phyloP scores from a whole-genome alignment of 1,284 basidiomycete species.

The Schizophyllum commune region DNA sequence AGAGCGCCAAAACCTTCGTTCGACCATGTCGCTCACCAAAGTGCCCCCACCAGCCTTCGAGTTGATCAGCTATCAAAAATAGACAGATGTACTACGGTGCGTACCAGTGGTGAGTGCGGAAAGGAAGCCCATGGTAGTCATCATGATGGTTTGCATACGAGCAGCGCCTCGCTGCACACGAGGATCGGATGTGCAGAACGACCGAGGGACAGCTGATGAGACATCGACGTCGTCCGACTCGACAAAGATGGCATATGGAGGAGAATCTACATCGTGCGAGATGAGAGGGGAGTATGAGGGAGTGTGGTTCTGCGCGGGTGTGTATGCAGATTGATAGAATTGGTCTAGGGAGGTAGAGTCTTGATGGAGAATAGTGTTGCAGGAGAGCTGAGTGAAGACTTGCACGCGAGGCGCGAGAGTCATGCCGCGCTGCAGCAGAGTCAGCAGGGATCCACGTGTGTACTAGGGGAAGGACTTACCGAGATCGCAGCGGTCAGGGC shows the following conservation, averaged over 20 bases:
- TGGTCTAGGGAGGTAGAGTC: constrained; percentile 4
- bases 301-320: background rate
- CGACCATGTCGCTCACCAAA: constrained; percentile 39
- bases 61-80: background rate
- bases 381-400: constrained; percentile 20
- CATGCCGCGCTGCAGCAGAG: constrained; percentile 30
- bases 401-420: constrained; percentile 39
- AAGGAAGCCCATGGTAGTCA: constrained; percentile 39
- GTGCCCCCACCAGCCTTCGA: constrained; percentile 32
- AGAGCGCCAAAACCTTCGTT: constrained; percentile 34
- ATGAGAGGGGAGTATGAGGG: background rate
- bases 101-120: constrained; percentile 40
- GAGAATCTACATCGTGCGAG: background rate
- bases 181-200: constrained; percentile 9
- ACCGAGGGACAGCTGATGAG: constrained; percentile 7
- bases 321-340: background rate
- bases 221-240: constrained; percentile 10
- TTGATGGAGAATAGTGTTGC: constrained; percentile 30
- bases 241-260: constrained; percentile 1
- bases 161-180: constrained; percentile 21
- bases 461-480: constrained; percentile 20
- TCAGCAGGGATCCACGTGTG: background rate
- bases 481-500: constrained; percentile 36
- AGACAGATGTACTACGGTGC: background rate
- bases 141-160: constrained; percentile 26